These are phyloP conservation scores for Geotrichum candidum DNA, from an alignment of 1,139 yeast species.

Conservation along the genomic window DNA sequence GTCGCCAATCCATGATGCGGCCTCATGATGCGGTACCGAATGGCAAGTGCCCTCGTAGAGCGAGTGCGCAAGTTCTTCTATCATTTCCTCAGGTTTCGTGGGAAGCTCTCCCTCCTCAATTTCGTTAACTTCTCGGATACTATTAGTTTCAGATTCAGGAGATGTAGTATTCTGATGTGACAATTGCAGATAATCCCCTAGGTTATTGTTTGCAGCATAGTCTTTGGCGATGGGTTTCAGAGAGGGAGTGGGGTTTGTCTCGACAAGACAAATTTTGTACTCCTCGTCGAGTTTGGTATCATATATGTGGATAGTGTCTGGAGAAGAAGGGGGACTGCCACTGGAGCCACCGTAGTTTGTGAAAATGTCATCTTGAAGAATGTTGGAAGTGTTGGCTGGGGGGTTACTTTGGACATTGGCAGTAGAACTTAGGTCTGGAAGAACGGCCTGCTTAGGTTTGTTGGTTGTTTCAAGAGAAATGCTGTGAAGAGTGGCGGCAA, in stretches of 20 bases:
- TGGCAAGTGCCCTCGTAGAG: slow-evolving; percentile 10
- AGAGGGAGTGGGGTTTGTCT: background rate
- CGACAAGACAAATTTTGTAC: background rate
- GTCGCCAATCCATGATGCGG: slow-evolving; percentile 34
- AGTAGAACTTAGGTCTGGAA: background rate
- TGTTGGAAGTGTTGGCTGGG: background rate
- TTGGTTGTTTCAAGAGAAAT: slow-evolving; percentile 1
- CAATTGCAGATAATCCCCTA: background rate
- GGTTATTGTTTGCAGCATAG: background rate
- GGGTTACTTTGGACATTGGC: background rate
- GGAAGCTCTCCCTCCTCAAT: background rate
- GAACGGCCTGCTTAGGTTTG: background rate
- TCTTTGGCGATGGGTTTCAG: background rate
- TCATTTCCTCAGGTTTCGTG: slow-evolving; percentile 1
- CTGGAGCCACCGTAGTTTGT: background rate
- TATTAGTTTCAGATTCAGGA: background rate
- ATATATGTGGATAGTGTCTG: background rate
- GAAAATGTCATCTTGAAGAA: background rate
- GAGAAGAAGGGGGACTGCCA: background rate
- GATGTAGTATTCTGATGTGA: background rate
- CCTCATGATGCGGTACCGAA: slow-evolving; percentile 20
- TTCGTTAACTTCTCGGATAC: background rate
- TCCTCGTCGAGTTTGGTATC: background rate
- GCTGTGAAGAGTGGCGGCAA: slow-evolving; percentile 3
- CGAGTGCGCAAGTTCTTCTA: slow-evolving; percentile 11